Conservation (phyloP, 805 yeast species). For the Monosporozyma servazzii region DNA sequence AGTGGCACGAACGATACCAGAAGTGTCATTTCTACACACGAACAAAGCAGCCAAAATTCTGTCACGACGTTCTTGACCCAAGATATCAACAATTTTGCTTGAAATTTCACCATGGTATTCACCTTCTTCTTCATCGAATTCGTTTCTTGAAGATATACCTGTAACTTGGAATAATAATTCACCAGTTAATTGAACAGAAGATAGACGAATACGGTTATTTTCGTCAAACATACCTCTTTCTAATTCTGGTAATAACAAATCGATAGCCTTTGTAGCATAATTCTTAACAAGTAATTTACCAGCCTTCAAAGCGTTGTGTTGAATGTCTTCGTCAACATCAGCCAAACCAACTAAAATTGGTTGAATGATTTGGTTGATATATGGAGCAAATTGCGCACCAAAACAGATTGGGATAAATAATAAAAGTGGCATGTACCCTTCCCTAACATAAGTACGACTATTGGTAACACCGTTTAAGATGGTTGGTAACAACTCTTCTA, state of each 20-base stretch:
- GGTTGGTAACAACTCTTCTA: conserved; percentile 81
- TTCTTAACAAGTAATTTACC: conserved; percentile 87
- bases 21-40: conserved; percentile 86
- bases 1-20: conserved; percentile 79
- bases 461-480: conserved; percentile 65
- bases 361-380: conserved; percentile 77
- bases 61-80: conserved; percentile 86
- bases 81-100: conserved; percentile 58
- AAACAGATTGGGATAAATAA: conserved; percentile 90
- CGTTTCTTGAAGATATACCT: conserved; percentile 75
- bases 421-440: conserved; percentile 85
- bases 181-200: conserved; percentile 92
- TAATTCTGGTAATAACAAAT: conserved; percentile 83
- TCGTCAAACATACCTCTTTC: conserved; percentile 80
- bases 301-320: conserved; percentile 84
- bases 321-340: conserved; percentile 74
- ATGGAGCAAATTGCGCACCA: conserved; percentile 85
- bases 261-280: conserved; percentile 88
- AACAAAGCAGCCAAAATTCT: conserved; percentile 77
- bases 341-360: conserved; percentile 88
- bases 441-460: conserved; percentile 64
- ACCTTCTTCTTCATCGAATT: conserved; percentile 40
- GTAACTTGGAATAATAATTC: conserved; percentile 89
- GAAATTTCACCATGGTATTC: conserved; percentile 44
- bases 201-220: conserved; percentile 78